A percentile compares a stretch with the other conserved stretches of the same genome.
phyloP scores from a whole-genome alignment of 2,329 filamentous ascomycete genomes.

The Mycosphaerella arachidis region DNA sequence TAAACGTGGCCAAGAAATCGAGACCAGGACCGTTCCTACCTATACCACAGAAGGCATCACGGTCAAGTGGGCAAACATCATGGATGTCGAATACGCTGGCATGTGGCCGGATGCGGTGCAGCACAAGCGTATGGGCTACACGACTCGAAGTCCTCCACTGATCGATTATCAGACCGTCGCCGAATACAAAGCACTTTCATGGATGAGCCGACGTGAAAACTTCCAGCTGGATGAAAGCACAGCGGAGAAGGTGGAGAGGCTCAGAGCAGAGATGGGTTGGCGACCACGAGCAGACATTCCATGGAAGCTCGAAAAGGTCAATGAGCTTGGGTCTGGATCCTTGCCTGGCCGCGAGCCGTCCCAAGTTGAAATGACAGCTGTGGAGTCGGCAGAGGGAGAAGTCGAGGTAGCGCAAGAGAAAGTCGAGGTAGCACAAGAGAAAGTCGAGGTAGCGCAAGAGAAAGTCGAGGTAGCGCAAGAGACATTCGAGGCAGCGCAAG shows the following conservation, averaged over 20 bases:
- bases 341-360: not conserved
- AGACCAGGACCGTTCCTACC: constrained; percentile 13
- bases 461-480: not conserved
- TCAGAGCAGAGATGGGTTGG: constrained; percentile 1
- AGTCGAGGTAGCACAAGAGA: not conserved
- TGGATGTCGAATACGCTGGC: constrained; percentile 37
- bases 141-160: not conserved
- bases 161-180: not conserved
- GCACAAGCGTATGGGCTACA: constrained; percentile 29
- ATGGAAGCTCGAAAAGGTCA: not conserved
- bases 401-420: not conserved
- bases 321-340: not conserved
- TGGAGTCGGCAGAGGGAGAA: not conserved
- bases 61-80: constrained; percentile 34
- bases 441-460: not conserved
- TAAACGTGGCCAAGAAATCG: constrained; percentile 1
- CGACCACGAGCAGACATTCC: not conserved
- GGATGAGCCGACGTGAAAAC: not conserved
- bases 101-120: constrained; percentile 32
- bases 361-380: not conserved
- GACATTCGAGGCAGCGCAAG: not conserved
- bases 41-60: constrained; percentile 28
- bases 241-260: not conserved
- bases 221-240: not conserved
- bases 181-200: not conserved